Base-by-base conservation (phyloP, 2,329 filamentous ascomycete genomes). In the Monosporascus sp. region DNA sequence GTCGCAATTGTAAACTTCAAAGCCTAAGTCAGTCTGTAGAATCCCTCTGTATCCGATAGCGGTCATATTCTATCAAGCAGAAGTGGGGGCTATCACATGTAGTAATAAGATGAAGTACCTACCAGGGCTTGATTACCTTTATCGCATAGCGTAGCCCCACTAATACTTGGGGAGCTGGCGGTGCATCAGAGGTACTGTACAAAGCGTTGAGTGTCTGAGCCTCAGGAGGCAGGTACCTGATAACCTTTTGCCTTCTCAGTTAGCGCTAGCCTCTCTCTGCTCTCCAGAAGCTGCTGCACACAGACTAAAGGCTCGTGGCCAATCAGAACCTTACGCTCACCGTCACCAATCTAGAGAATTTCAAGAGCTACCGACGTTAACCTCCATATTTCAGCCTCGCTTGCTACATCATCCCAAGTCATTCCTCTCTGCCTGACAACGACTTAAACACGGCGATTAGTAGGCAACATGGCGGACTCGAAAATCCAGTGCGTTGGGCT, bases 401-500 rank as follows among this genome's bases (percentile, higher is more conserved):
- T 35, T 35, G 9, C 31, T 35, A 14, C 5, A 31, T 3, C 9
- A 31, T 31, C 27, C 27, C 14, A 31, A 35, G 31, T 35, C 31
- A 35, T 35, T 35, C 31, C 31, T 35, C 31, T 14, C 44, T 17
- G 11, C 11, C 22, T 11, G 14, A 8, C 11, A 41, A 7, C 49
- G 18, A 36, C 14, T 15, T 14, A 24, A 24, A 55, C 45, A 36
- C 35, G 35, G 18, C 50, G 49, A 36, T 41, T 49, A 50, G 35
- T 39, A 45, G 22, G 44, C 54, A 60, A 52, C 36, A 68, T 68
- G 65, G 67, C 67, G 31, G 67, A 70, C 60, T 58, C 64, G 56
- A 89, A 89, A 77, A 88, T 89, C 53, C 85, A 89, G 87, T 89
- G 73, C 62, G 82, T 35, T 35, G 7, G 54, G 35, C 50, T 24